phyloP scores from a whole-genome alignment of 2,329 filamentous ascomycete genomes.

The Nemania sp. region DNA sequence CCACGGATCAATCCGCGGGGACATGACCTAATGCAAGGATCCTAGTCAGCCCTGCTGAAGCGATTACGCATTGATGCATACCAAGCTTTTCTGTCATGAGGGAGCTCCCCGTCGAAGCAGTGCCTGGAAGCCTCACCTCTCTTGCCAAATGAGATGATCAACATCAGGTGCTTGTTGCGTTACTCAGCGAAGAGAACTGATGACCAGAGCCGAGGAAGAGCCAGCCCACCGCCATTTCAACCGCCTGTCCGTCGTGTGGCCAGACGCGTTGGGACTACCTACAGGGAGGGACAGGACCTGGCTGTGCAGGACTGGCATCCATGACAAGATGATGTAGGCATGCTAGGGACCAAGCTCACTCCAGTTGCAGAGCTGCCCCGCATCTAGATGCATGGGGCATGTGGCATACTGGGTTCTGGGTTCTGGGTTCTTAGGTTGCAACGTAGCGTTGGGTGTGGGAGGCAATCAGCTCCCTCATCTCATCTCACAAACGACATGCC shows the following conservation, averaged over 20 bases:
- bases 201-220: conserved; percentile 16
- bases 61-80: conserved; percentile 9
- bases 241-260: conserved; percentile 8
- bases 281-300: conserved; percentile 10
- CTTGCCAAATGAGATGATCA: conserved; percentile 22
- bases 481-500: conserved; percentile 11
- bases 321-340: conserved; percentile 6
- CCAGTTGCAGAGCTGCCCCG: conserved; percentile 19
- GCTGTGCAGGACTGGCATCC: background rate
- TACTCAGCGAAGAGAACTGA: conserved; percentile 17
- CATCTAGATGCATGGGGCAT: conserved; percentile 13
- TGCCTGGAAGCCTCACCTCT: conserved; percentile 5
- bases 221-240: conserved; percentile 19
- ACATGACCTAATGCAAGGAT: conserved; percentile 19
- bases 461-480: conserved; percentile 9
- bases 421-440: conserved; percentile 9
- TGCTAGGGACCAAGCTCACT: too few species aligned
- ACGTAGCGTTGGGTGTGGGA: conserved; percentile 16
- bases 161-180: conserved; percentile 23
- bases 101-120: background rate
- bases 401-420: conserved; percentile 12
- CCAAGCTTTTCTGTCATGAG: conserved; percentile 20
- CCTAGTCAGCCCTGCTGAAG: conserved; percentile 19
- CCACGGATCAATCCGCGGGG: conserved; percentile 15
- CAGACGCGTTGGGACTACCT: conserved; percentile 7